Percentiles rank a stretch among this genome's conserved stretches.
Conservation (phyloP, 176 grass and related monocot species). For the Thalia dealbata region DNA sequence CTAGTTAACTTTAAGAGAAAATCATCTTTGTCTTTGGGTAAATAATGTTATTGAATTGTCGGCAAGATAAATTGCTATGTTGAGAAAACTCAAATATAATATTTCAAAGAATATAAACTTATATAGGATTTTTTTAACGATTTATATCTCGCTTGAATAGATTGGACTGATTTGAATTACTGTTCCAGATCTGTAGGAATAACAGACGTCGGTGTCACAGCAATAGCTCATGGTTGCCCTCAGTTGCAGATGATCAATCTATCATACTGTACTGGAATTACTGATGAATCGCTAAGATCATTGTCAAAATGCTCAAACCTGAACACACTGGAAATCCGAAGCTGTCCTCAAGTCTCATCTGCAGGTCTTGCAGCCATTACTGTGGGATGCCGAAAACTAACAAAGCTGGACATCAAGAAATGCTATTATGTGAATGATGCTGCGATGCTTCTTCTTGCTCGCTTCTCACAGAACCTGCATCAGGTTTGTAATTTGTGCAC, state of each 20-base stretch:
- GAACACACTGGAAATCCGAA: constrained; percentile 64
- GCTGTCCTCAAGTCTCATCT: constrained; percentile 48
- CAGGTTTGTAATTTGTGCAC: constrained; percentile 29
- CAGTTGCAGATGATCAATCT: constrained; percentile 57
- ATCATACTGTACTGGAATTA: constrained; percentile 69
- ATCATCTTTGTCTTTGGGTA: too few relatives aligned
- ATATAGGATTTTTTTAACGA: not conserved
- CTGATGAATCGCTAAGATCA: constrained; percentile 37
- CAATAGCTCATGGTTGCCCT: constrained; percentile 48
- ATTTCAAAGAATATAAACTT: not conserved
- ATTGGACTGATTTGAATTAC: constrained; percentile 12
- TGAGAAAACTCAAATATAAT: not conserved
- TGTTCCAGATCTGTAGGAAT: constrained; percentile 52
- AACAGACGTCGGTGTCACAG: constrained; percentile 49
- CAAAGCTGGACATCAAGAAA: constrained; percentile 77
- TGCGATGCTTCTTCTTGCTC: constrained; percentile 57
- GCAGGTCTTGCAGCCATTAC: constrained; percentile 57
- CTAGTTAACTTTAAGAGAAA: too few relatives aligned
- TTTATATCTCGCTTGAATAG: constrained; percentile 5
- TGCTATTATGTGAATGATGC: constrained; percentile 62
- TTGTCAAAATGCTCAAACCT: constrained; percentile 70
- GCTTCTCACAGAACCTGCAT: constrained; percentile 50
- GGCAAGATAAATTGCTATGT: not conserved
- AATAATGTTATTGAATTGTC: too few relatives aligned
- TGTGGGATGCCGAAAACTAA: constrained; percentile 46